Evolutionary conservation across 2,329 filamentous ascomycete genomes (phyloP).

Genomic region (Nemania sp.): DNA sequence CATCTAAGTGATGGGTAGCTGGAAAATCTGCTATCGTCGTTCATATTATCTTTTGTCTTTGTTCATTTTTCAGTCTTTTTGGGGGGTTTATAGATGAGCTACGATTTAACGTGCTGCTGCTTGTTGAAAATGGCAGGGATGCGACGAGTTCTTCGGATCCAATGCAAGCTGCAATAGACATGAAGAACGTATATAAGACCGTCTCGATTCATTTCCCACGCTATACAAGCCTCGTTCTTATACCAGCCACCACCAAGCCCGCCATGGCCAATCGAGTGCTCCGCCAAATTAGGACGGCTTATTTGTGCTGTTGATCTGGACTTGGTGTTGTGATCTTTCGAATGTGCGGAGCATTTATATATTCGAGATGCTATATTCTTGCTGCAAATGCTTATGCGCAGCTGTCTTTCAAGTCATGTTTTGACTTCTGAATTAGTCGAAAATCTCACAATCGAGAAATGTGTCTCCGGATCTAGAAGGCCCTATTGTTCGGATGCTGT

Average conservation of each 20-base stretch:
- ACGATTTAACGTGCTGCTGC: no score
- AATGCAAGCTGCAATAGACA: constrained; percentile 18
- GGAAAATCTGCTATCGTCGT: constrained; percentile 17
- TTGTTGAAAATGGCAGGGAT: constrained; percentile 2
- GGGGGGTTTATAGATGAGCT: no score
- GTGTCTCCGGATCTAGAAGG: constrained; percentile 14
- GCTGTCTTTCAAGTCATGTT: no score
- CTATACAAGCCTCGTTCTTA: constrained; percentile 25
- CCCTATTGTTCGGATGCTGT: constrained; percentile 26
- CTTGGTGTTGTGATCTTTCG: neutral
- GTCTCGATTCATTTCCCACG: constrained; percentile 6
- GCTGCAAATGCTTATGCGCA: neutral
- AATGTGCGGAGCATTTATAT: neutral
- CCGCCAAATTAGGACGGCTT: neutral
- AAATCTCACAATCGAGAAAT: no score
- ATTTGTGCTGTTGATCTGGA: neutral
- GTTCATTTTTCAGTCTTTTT: no score
- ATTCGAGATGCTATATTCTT: neutral
- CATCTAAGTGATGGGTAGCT: no score
- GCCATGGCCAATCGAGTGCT: neutral
- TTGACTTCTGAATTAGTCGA: no score
- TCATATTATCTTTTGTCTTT: constrained; percentile 18
- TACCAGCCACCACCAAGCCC: constrained; percentile 10
- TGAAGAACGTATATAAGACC: constrained; percentile 21
- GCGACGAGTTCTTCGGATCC: constrained; percentile 16